Percentiles rank a stretch among this genome's conserved stretches.
These are phyloP conservation scores for Leucocoprinus leucothites DNA, from an alignment of 768 basidiomycete genomes.

Conservation along the genomic window DNA sequence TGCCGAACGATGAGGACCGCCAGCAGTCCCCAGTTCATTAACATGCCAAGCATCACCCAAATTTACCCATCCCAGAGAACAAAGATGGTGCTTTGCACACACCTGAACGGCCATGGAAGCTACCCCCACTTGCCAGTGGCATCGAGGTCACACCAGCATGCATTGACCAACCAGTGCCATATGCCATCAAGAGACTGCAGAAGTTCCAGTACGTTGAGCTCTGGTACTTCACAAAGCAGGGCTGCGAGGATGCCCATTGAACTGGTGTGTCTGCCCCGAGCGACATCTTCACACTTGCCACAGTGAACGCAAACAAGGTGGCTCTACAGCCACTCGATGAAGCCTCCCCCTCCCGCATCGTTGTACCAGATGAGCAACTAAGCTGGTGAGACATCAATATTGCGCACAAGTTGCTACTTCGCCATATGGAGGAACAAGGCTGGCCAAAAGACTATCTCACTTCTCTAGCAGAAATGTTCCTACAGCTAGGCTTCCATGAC, in stretches of 20 bases:
- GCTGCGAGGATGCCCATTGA: constrained; percentile 8
- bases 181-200: too few relatives aligned
- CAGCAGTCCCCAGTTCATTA: too few relatives aligned
- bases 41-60: too few relatives aligned
- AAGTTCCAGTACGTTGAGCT: constrained; percentile 11
- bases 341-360: not conserved
- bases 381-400: not conserved
- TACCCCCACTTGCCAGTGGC: too few relatives aligned
- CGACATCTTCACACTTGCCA: not conserved
- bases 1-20: too few relatives aligned
- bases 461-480: not conserved
- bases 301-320: not conserved
- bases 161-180: too few relatives aligned
- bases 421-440: not conserved
- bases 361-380: not conserved
- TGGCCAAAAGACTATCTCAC: not conserved
- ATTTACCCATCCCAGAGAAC: too few relatives aligned
- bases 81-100: too few relatives aligned
- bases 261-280: not conserved
- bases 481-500: not conserved
- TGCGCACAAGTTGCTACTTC: not conserved
- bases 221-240: constrained; percentile 14
- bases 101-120: too few relatives aligned
- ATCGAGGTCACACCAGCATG: too few relatives aligned
- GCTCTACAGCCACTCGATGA: not conserved